phyloP scores from a whole-genome alignment of 2,329 filamentous ascomycete genomes.

The Verticillium longisporum region DNA sequence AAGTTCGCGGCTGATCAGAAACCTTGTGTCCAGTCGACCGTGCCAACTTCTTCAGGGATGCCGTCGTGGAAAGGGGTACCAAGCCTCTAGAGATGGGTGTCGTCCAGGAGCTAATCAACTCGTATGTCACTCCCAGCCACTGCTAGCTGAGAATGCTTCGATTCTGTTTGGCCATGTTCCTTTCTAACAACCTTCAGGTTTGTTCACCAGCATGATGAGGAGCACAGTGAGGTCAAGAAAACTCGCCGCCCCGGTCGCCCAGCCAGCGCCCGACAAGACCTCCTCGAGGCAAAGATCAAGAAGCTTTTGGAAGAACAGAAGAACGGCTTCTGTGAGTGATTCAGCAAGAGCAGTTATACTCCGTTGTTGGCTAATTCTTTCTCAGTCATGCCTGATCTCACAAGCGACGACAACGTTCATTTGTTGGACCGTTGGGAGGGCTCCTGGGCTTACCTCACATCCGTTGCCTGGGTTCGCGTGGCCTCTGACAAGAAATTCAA shows the following conservation, averaged over 20 bases:
- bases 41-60: slow-evolving; percentile 61
- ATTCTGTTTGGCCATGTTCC: too few relatives aligned
- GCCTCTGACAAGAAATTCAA: slow-evolving; percentile 56
- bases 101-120: slow-evolving; percentile 55
- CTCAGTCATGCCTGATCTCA: slow-evolving; percentile 67
- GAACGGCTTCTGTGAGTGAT: slow-evolving; percentile 67
- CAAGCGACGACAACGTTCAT: slow-evolving; percentile 55
- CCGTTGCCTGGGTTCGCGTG: slow-evolving; percentile 71
- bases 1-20: not conserved
- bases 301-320: slow-evolving; percentile 73
- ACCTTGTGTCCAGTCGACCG: slow-evolving; percentile 23
- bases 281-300: slow-evolving; percentile 64
- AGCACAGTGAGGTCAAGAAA: slow-evolving; percentile 59
- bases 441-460: slow-evolving; percentile 73
- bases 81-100: slow-evolving; percentile 45
- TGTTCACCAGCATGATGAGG: slow-evolving; percentile 64
- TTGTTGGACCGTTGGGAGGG: slow-evolving; percentile 72
- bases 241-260: slow-evolving; percentile 73
- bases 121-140: slow-evolving; percentile 36
- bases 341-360: not conserved
- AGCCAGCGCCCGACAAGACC: slow-evolving; percentile 67
- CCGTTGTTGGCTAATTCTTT: slow-evolving; percentile 13
- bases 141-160: not conserved
- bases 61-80: slow-evolving; percentile 43
- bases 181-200: slow-evolving; percentile 40